phyloP scores from a whole-genome alignment of 2,329 filamentous ascomycete species.

The Arthrobotrys sinensis region DNA sequence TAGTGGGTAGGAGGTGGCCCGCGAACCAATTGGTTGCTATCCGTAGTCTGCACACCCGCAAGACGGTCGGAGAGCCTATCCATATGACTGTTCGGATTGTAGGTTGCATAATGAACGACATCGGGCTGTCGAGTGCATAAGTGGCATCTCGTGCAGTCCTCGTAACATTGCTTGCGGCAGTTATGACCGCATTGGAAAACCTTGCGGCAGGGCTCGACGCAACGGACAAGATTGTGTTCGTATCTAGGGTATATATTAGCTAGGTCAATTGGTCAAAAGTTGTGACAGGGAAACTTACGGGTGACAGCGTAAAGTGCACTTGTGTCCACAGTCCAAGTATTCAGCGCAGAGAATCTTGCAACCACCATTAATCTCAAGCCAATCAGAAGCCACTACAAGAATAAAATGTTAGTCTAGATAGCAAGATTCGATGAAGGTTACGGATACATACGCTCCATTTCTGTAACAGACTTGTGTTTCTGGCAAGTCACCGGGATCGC shows the following conservation, averaged over 20 bases:
- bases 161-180: slow-evolving; percentile 57
- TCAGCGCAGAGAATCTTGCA: slow-evolving; percentile 71
- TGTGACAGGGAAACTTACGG: slow-evolving; percentile 66
- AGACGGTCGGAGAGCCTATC: slow-evolving; percentile 15
- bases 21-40: slow-evolving; percentile 9
- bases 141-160: slow-evolving; percentile 15
- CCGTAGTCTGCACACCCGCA: slow-evolving; percentile 4
- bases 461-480: slow-evolving; percentile 72
- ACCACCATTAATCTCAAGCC: slow-evolving; percentile 72
- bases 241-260: slow-evolving; percentile 28
- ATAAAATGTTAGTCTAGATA: background rate
- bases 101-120: background rate
- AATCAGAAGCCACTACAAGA: slow-evolving; percentile 71
- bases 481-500: slow-evolving; percentile 76
- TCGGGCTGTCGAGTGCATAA: background rate
- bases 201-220: slow-evolving; percentile 17
- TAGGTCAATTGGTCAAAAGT: background rate
- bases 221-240: slow-evolving; percentile 4
- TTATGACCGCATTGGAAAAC: slow-evolving; percentile 62
- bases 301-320: slow-evolving; percentile 72
- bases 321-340: slow-evolving; percentile 71
- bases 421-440: background rate
- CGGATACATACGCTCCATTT: slow-evolving; percentile 69
- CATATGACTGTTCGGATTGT: slow-evolving; percentile 29
- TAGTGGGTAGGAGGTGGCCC: slow-evolving; percentile 15